Evolutionary conservation across 1,284 basidiomycete species (phyloP).

Genomic region (Ustilago cynodontis): DNA sequence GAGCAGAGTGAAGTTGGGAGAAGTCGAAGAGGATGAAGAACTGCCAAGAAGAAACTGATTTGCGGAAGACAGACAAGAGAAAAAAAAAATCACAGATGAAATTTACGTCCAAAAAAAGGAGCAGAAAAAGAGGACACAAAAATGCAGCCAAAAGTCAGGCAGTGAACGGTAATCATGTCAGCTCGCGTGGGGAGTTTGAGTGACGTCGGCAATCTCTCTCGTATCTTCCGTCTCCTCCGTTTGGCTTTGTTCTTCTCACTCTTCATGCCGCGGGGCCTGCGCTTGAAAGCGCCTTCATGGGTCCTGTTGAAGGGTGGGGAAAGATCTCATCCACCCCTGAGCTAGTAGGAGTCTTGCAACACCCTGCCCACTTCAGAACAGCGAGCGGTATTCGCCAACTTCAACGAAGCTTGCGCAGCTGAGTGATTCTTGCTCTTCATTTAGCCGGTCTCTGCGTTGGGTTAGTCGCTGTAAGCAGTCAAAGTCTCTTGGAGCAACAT

Average conservation of each 20-base stretch:
- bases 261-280: too few relatives aligned
- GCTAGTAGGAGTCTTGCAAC: too few relatives aligned
- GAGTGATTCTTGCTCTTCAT: background rate
- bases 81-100: background rate
- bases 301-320: too few relatives aligned
- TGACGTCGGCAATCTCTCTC: slow-evolving; percentile 12
- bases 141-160: background rate
- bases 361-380: too few relatives aligned
- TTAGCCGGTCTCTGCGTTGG: background rate
- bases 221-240: too few relatives aligned
- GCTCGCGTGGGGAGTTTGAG: background rate
- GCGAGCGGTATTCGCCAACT: too few relatives aligned
- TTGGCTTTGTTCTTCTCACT: too few relatives aligned
- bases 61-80: slow-evolving; percentile 8
- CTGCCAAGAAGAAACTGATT: slow-evolving; percentile 8
- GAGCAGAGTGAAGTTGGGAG: background rate
- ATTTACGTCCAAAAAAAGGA: background rate
- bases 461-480: background rate
- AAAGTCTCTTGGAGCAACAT: background rate
- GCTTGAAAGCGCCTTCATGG: too few relatives aligned
- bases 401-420: too few relatives aligned
- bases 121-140: slow-evolving; percentile 2
- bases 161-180: slow-evolving; percentile 5
- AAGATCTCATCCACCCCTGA: too few relatives aligned
- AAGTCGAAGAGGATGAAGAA: background rate